Base-by-base conservation (phyloP, 2,329 filamentous ascomycete genomes). In the Ophiocordyceps polyrhachis-furcata region DNA sequence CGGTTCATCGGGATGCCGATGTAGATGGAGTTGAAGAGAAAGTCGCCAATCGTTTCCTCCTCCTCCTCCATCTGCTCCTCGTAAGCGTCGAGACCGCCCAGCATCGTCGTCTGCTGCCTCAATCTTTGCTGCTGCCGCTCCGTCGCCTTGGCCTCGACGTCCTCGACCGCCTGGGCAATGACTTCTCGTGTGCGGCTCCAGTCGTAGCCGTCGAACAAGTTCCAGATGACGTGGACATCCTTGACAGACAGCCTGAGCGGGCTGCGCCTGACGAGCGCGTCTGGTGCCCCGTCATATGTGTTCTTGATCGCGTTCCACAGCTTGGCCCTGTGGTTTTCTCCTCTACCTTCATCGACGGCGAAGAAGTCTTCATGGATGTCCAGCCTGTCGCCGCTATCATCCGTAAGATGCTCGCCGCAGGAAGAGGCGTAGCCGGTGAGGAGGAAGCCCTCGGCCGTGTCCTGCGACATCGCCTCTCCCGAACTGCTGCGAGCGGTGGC, bases 1-100 rank as follows among this genome's bases (percentile, higher is more conserved):
- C 81, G 77, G 52, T 88, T 91, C 12, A 83, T 74, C 0, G 89
- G 83, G 17, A 98, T 83, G 14, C 84, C 87, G 53, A 98, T 95
- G 65, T 95, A 98, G 45, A 98, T 94, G 0, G 91, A 98, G 58
- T 98, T 96, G 71, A 98, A 98, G 15, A 98, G 69, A 53, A 93
- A 93, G 58, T 98, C 93, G 6, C 86, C 87, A 60, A 96, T 93
- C 6, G 83, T 83, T 13, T 79, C 84, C 60, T 88, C 83, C 40
- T 88, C 83, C 40, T 88, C 82, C 43, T 93, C 83, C 20, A 81
- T 73, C 21, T 89, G 79, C 32, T 79, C 80, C 44, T 80, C 82
- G 45, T 73, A 68, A 9, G 71, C 65, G 44, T 72, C 68, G 48
- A 74, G 66, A 13, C 31, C 31, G 5, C 43, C 35, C 14, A n/a